Base-by-base conservation (phyloP, 1,284 basidiomycete species). In the Leccinum pachyderme region DNA sequence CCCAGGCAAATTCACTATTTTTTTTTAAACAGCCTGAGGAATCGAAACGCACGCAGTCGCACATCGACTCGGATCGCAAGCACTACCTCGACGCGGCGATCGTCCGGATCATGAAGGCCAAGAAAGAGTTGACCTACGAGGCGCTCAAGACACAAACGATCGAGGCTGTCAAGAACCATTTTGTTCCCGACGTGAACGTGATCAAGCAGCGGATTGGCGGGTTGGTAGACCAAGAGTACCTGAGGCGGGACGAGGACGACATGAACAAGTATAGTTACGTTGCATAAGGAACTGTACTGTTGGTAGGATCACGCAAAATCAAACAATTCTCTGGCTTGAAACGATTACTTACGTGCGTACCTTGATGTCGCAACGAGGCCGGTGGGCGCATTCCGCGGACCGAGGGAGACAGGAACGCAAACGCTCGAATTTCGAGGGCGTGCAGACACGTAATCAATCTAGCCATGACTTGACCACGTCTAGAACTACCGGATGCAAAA, bases 41-140 rank as follows among this genome's bases (percentile, higher is more conserved):
- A 75, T 86, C 89, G 27, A 82, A 83, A 61, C 82, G 86, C 59
- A 96, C 93, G 7, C 91, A 93, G 64, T 81, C 81, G 15, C 82
- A 88, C 41, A 93, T 98, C 43, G 88, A 95, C 57, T 82, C 88
- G 35, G 94, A 98, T 72, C 84, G 96, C 56, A 88, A 90, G 58
- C 82, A 89, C 58, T 85, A 89, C 51, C 77, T 98, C 27, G 95
- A 98, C 63, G 94, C 95, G 0, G 94, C 95, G 6, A 95, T 98
- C 61, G 94, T 97, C 35, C 86, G 94, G 3, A 87, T 96, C 67
- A 95, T 98, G 93, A 98, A 98, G 71, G 86, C 85, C 3, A 83
- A 85, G 63, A 97, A 95, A 75, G 87, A 87, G 69, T 81, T 83
- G 75, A 77, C 67, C 59, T 89, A 89, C 65, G 90, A 93, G 72